Conservation (phyloP, 345 rosid genomes). For the Durio zibethinus region DNA sequence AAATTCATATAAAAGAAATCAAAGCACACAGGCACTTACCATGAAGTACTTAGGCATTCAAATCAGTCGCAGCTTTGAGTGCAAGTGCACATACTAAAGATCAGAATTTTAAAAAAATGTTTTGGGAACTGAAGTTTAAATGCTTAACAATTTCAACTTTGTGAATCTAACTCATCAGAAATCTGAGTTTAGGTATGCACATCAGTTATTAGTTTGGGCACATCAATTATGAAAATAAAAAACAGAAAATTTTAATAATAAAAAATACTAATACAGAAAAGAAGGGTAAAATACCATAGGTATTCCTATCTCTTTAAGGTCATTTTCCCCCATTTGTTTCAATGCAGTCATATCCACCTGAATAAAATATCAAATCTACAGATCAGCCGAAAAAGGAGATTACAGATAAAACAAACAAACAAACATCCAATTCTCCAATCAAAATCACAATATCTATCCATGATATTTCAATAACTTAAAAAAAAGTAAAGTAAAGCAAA, state of each 20-base stretch:
- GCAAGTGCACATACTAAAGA: no score
- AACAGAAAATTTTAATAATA: not conserved
- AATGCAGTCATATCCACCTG: conserved; percentile 92
- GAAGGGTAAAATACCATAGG: conserved; percentile 69
- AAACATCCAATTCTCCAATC: not conserved
- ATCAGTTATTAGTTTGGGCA: not conserved
- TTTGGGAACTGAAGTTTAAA: not conserved
- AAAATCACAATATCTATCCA: not conserved
- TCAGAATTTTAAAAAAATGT: not conserved
- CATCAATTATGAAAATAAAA: not conserved
- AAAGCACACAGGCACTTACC: not conserved
- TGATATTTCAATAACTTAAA: not conserved
- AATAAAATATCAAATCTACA: conserved; percentile 20
- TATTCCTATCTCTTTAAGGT: conserved; percentile 88
- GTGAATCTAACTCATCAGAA: not conserved
- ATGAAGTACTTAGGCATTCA: not conserved
- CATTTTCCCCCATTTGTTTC: conserved; percentile 90
- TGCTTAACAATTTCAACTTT: not conserved
- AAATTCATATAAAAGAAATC: not conserved
- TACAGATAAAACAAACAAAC: not conserved
- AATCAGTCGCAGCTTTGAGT: not conserved
- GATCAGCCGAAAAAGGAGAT: conserved; percentile 3
- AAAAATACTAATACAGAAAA: not conserved
- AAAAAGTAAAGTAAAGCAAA: not conserved
- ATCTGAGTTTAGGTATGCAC: not conserved